These are phyloP conservation scores for Carex cristatella DNA, from an alignment of 176 grass and related monocot species.

Conservation along the genomic window DNA sequence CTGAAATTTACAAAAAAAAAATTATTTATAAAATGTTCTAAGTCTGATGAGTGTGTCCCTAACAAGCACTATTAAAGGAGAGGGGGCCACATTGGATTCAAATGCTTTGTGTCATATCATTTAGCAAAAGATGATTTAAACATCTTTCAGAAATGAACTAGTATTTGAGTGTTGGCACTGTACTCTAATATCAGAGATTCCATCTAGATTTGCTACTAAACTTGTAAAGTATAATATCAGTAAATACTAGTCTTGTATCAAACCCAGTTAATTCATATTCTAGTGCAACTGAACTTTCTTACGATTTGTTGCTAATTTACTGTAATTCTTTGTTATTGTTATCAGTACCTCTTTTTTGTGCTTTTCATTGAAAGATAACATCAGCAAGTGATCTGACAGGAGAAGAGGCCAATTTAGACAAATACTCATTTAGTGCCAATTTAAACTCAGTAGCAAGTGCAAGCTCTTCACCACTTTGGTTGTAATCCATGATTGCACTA, in stretches of 20 bases:
- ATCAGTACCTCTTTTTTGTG: constrained; percentile 30
- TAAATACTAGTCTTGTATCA: neutral
- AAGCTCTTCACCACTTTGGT: constrained; percentile 33
- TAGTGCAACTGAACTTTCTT: neutral
- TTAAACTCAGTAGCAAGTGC: constrained; percentile 56
- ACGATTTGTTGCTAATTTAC: too few species aligned
- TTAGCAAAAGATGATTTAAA: neutral
- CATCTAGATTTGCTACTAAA: neutral
- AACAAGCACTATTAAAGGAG: neutral
- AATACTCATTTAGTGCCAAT: constrained; percentile 34
- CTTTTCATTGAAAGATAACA: constrained; percentile 51
- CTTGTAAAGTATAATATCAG: neutral
- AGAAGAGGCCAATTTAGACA: constrained; percentile 32
- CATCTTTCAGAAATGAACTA: neutral
- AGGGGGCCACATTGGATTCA: neutral
- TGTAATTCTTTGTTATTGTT: neutral
- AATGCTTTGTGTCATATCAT: neutral
- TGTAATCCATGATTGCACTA: constrained; percentile 34
- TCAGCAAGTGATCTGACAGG: constrained; percentile 49
- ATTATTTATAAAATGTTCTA: neutral
- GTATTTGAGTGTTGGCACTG: neutral
- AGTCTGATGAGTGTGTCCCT: neutral
- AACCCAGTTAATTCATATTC: neutral
- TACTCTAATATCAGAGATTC: neutral
- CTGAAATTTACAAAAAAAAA: constrained; percentile 17